Percentiles rank a stretch among this genome's conserved stretches.
Evolutionary conservation across 1,139 yeast genomes (phyloP).

Genomic region (Pichia sp.): DNA sequence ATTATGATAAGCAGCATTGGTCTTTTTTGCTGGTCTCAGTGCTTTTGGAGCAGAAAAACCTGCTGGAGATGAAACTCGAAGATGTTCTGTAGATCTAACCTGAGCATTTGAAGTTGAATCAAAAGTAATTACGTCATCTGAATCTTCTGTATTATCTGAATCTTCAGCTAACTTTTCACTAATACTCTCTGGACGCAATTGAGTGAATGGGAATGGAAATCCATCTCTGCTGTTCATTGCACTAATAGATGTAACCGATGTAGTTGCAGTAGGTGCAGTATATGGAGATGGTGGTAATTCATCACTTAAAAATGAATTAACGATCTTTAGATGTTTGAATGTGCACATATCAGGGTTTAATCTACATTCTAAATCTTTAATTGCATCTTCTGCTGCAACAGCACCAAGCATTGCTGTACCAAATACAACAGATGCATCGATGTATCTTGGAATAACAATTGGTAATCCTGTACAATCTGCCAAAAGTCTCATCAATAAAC

Average conservation of each 20-base stretch:
- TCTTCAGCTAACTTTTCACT: slow-evolving; percentile 30
- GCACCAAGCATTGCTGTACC: slow-evolving; percentile 96
- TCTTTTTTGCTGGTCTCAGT: neutral
- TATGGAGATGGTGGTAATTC: slow-evolving; percentile 52
- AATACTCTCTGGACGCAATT: slow-evolving; percentile 33
- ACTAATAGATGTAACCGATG: slow-evolving; percentile 50
- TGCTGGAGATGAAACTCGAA: slow-evolving; percentile 1
- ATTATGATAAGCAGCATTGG: too few relatives aligned
- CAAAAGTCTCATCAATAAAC: slow-evolving; percentile 76
- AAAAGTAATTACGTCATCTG: slow-evolving; percentile 47
- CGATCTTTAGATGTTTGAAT: neutral
- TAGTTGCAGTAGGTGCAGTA: slow-evolving; percentile 68
- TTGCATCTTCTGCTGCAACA: slow-evolving; percentile 68
- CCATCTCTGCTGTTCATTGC: slow-evolving; percentile 47
- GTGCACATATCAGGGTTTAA: neutral
- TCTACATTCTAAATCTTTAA: slow-evolving; percentile 22
- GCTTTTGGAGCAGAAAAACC: neutral
- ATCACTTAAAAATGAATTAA: slow-evolving; percentile 12
- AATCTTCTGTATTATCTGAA: slow-evolving; percentile 34
- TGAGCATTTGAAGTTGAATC: slow-evolving; percentile 43
- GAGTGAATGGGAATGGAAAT: slow-evolving; percentile 48
- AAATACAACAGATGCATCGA: slow-evolving; percentile 94
- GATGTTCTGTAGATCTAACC: neutral
- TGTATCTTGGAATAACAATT: slow-evolving; percentile 87
- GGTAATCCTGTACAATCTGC: slow-evolving; percentile 94